Evolutionary conservation across 768 basidiomycete species (phyloP).

Genomic region (Russula brevipes): DNA sequence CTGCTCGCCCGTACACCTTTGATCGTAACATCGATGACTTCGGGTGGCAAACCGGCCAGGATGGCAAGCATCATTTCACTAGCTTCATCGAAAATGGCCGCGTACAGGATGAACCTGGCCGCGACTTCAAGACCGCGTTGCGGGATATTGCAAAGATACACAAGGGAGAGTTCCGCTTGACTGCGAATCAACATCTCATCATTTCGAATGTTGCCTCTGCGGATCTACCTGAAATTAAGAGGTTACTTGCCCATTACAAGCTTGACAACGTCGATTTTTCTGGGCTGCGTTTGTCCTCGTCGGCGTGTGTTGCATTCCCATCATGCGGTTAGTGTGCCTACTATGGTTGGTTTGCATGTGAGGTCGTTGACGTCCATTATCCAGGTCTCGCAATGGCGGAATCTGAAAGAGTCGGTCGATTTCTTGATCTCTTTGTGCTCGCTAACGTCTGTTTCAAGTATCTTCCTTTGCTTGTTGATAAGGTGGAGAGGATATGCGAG

Average conservation of each 20-base stretch:
- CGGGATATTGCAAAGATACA: conserved; percentile 90
- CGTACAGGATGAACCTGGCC: conserved; percentile 87
- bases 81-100: conserved; percentile 97
- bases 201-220: conserved; percentile 74
- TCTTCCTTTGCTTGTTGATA: conserved; percentile 85
- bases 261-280: conserved; percentile 80
- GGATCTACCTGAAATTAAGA: conserved; percentile 74
- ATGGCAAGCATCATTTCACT: conserved; percentile 88
- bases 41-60: conserved; percentile 85
- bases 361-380: conserved; percentile 3
- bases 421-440: neutral
- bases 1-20: conserved; percentile 74
- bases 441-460: conserved; percentile 52
- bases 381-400: conserved; percentile 73
- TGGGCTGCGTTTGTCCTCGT: conserved; percentile 79
- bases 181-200: conserved; percentile 91
- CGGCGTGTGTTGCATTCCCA: conserved; percentile 96
- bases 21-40: conserved; percentile 89
- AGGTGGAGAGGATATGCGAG: conserved; percentile 93
- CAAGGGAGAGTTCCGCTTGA: conserved; percentile 90
- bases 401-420: conserved; percentile 55
- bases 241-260: conserved; percentile 75
- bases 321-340: conserved; percentile 61
- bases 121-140: conserved; percentile 88
- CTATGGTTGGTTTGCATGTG: neutral